Evolutionary conservation across 1,284 basidiomycete species (phyloP), one percentile per base, ranked within the genome.

Genomic region (Rhodotorula sp.): DNA sequence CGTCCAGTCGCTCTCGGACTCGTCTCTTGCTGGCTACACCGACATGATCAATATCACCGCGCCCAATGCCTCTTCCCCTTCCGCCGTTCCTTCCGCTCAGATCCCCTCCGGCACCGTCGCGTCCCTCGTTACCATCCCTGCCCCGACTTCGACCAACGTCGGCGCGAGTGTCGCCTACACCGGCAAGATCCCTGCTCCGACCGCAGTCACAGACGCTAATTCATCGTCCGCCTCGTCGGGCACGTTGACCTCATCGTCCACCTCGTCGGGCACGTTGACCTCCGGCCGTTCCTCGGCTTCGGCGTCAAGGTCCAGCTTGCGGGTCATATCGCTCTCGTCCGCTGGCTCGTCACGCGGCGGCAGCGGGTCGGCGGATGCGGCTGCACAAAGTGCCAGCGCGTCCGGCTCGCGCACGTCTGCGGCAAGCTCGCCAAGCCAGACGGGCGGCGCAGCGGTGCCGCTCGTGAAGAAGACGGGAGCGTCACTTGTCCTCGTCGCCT

Each of bases 31-130:
- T 46, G 73, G 73, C 44, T 74, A 72, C 66, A 74, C 73, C 40
- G 73, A 74, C 62, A 62, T 57, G 55, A 70, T 74, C 62, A 72
- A 61, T 26, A 68, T 74, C 64, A 51, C 62, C 1, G 52, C 59
- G 7, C 40, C 58, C 37, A 64, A 68, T 61, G 30, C 53, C 6
- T 31, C 52, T 5, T n/a, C 50, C 1, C 54, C 62, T 40, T 30
- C 51, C 20, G n/a, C 26, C 40, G 44, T 60, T 18, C 57, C 54
- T 20, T n/a, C 60, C 18, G 28, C 26, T 22, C 28, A 61, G 16
- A 22, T 61, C 11, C 67, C 70, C 11, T 47, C 56, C 10, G 72
- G 70, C 28, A 71, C 70, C 2, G 22, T n/a, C 18, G 65, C 64
- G n/a, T 56, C 67, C 1, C 60, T 74, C 52, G 26, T 64, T 28